Conservation (phyloP, 345 rosid species). For the Gossypium rotundifolium region DNA sequence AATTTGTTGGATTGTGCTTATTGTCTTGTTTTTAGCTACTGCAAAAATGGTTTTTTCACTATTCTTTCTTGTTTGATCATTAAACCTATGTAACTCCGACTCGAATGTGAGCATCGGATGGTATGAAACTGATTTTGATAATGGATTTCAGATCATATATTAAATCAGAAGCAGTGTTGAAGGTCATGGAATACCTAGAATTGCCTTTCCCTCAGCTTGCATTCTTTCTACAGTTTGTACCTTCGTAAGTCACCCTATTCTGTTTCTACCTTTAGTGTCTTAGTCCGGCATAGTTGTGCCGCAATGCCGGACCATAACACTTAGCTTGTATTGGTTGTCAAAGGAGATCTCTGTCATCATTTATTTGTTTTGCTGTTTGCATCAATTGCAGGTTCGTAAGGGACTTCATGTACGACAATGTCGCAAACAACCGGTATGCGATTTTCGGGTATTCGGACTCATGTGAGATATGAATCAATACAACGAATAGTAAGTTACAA, state of each 20-base stretch:
- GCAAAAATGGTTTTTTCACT: not conserved
- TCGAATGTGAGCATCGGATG: no score
- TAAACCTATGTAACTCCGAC: no score
- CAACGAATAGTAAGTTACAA: not conserved
- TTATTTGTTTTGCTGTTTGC: not conserved
- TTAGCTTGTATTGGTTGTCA: not conserved
- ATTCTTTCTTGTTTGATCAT: not conserved
- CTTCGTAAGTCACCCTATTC: conserved; percentile 45
- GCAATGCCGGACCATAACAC: no score
- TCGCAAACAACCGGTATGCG: conserved; percentile 70
- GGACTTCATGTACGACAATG: conserved; percentile 64
- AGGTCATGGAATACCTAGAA: conserved; percentile 80
- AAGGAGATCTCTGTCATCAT: not conserved
- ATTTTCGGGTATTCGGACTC: conserved; percentile 79
- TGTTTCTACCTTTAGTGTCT: not conserved
- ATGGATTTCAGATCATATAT: conserved; percentile 59
- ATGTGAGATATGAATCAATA: conserved; percentile 48
- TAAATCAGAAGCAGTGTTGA: conserved; percentile 80
- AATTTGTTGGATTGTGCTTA: not conserved
- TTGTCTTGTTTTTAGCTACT: not conserved
- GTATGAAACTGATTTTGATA: not conserved
- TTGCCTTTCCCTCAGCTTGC: conserved; percentile 86
- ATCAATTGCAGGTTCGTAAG: conserved; percentile 50
- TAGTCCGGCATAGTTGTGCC: no score
- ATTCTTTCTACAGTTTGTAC: conserved; percentile 54